Evolutionary conservation across 129 eudicot genomes (phyloP), one percentile per base, ranked within the genome.

Genomic region (Calendula officinalis): DNA sequence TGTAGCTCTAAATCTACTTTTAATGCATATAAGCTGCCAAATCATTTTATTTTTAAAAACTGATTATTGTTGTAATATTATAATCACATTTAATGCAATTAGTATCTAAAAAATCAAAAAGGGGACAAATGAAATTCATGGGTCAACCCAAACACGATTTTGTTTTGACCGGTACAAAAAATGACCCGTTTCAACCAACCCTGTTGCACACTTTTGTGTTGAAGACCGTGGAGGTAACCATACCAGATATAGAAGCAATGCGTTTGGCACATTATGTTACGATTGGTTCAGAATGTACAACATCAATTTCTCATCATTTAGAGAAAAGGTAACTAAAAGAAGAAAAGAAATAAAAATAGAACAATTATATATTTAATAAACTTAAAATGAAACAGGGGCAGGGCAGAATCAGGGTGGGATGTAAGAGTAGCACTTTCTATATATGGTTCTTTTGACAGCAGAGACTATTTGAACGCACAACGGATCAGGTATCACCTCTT

Each of bases 201-300:
- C 10, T n/a, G 2, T 22, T 27, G 8, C 57, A 7, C 9, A 55
- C 38, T 12, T 39, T 4, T 11, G 22, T 48, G 48, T 17, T 62
- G 14, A 61, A 94, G 99, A 83, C 78, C 6, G 48, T 83, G 49
- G 95, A 86, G 52, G 86, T 89, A 69, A 88, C 96, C 27, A 1
- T 94, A 61, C 99, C 99, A 3, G 95, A 89, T 34, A 75, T 89
- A 57, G 97, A 94, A 77, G 84, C 49, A 16, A 94, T 94, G 99
- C 92, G 96, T 50, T 79, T 94, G 69, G 96, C 97, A 60, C 99
- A 94, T 75, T 94, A 94, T 75, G 38, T 83, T 38, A 94, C 99
- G 3, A 88, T 94, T 34, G 97, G 90, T 58, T 88, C 97, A 17
- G 99, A 94, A 77, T 94, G 97, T 50, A 82, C 80, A 53, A 56